These are phyloP conservation scores for Sporothrix globosa DNA, from an alignment of 2,329 filamentous ascomycete species.

Conservation along the genomic window DNA sequence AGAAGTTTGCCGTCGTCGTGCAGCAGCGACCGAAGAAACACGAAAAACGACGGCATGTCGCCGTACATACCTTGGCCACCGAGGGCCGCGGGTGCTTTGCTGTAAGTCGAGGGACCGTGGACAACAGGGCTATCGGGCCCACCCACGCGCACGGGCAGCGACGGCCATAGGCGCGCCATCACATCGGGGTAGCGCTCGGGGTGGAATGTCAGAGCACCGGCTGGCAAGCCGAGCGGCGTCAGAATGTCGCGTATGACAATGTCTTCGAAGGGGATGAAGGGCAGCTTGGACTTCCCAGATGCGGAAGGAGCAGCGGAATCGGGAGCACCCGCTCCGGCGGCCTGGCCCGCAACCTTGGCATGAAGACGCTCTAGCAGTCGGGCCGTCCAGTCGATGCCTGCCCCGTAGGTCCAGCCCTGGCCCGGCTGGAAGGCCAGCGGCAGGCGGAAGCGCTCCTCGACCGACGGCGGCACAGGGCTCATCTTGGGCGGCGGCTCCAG, in stretches of 20 bases:
- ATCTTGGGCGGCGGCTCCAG: slow-evolving; percentile 22
- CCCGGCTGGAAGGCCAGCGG: slow-evolving; percentile 36
- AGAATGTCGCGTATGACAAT: slow-evolving; percentile 33
- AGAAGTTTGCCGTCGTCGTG: slow-evolving; percentile 55
- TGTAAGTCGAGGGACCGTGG: slow-evolving; percentile 23
- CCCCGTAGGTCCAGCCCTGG: slow-evolving; percentile 36
- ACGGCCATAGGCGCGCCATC: slow-evolving; percentile 31
- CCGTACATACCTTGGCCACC: slow-evolving; percentile 47
- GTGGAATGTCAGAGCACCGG: slow-evolving; percentile 34
- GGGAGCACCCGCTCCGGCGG: neutral
- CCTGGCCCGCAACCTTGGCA: slow-evolving; percentile 9
- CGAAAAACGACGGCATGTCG: slow-evolving; percentile 48
- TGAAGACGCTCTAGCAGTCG: slow-evolving; percentile 33
- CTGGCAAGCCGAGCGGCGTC: slow-evolving; percentile 34
- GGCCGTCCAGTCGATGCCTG: slow-evolving; percentile 36
- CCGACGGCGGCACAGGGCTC: neutral
- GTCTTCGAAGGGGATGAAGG: slow-evolving; percentile 32
- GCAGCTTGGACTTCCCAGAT: slow-evolving; percentile 10
- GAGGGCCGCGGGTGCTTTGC: slow-evolving; percentile 15
- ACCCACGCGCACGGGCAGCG: slow-evolving; percentile 35
- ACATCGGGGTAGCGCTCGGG: slow-evolving; percentile 34
- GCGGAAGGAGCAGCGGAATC: slow-evolving; percentile 1
- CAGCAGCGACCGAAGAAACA: slow-evolving; percentile 52
- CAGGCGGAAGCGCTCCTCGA: slow-evolving; percentile 31
- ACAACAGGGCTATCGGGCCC: slow-evolving; percentile 32